These are phyloP conservation scores for Ceratocystis harringtonii DNA, from an alignment of 2,329 filamentous ascomycete genomes.

Conservation along the genomic window DNA sequence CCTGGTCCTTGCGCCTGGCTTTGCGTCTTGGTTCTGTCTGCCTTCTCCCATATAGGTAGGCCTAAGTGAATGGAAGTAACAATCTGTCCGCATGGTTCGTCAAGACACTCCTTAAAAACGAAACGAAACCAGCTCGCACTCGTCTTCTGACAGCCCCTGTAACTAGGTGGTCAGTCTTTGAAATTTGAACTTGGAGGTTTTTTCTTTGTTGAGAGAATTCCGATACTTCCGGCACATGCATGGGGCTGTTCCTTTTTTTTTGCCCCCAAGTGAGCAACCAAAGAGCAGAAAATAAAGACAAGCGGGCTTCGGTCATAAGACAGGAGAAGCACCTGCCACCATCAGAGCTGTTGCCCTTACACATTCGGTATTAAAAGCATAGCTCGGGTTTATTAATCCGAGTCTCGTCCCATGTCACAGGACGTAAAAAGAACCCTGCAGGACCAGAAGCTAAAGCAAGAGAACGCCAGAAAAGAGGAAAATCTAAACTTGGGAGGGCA, in stretches of 20 bases:
- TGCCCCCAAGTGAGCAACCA: not conserved
- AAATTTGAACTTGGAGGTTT: not conserved
- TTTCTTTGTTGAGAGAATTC: not conserved
- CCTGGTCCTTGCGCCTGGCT: not conserved
- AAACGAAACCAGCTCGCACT: not conserved
- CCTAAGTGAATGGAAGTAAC: no score
- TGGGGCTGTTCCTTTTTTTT: not conserved
- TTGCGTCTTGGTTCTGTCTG: not conserved
- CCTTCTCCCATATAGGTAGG: no score
- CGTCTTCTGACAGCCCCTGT: conserved; percentile 6
- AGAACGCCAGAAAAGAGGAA: not conserved
- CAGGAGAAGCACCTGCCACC: not conserved
- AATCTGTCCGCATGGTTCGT: not conserved
- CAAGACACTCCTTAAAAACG: not conserved
- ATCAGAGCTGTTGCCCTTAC: not conserved
- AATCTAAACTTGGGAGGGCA: not conserved
- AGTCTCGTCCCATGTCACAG: conserved; percentile 5
- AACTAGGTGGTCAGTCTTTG: not conserved
- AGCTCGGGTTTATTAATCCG: conserved; percentile 12
- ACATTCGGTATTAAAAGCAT: not conserved
- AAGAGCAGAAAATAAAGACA: not conserved
- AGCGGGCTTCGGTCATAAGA: not conserved
- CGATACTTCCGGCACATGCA: not conserved
- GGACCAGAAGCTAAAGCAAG: not conserved
- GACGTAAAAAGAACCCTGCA: not conserved